phyloP scores from a whole-genome alignment of 495 filamentous ascomycete genomes.

The Achaetomiella virescens region DNA sequence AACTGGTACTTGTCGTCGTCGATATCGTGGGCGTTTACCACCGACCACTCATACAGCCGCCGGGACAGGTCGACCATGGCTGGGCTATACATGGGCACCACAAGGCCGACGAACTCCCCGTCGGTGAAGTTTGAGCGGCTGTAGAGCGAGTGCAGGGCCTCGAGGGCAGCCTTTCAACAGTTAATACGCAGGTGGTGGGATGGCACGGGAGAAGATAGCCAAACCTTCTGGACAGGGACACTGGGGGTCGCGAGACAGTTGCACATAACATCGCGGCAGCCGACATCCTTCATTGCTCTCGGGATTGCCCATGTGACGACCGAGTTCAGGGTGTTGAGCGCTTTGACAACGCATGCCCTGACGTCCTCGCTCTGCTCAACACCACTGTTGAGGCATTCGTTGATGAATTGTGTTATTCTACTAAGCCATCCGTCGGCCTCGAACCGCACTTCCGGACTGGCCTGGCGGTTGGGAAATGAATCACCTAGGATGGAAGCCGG shows the following conservation, averaged over 20 bases:
- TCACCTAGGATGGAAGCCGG: slow-evolving; percentile 68
- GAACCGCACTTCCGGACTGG: slow-evolving; percentile 55
- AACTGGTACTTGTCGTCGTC: slow-evolving; percentile 89
- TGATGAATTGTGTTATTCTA: slow-evolving; percentile 67
- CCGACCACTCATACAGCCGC: slow-evolving; percentile 74
- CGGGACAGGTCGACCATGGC: slow-evolving; percentile 66
- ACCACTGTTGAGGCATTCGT: slow-evolving; percentile 62
- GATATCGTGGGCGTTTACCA: slow-evolving; percentile 68
- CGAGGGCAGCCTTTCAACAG: slow-evolving; percentile 61
- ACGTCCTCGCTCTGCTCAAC: slow-evolving; percentile 56
- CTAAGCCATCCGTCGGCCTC: slow-evolving; percentile 82
- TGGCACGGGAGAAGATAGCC: slow-evolving; percentile 12
- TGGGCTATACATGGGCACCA: slow-evolving; percentile 69
- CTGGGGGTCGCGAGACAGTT: slow-evolving; percentile 65
- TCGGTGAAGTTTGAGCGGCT: slow-evolving; percentile 65
- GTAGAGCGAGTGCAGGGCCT: slow-evolving; percentile 78
- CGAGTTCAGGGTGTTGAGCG: slow-evolving; percentile 67
- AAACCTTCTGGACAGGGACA: slow-evolving; percentile 56
- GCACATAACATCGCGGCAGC: slow-evolving; percentile 66
- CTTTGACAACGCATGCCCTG: slow-evolving; percentile 63
- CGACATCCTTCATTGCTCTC: slow-evolving; percentile 63
- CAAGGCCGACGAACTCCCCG: slow-evolving; percentile 71
- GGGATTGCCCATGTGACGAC: slow-evolving; percentile 79
- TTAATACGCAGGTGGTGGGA: slow-evolving; percentile 4
- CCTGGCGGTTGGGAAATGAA: slow-evolving; percentile 60